A percentile compares a stretch with the other conserved stretches of the same genome.
Conservation (phyloP, 768 basidiomycete species). For the Podaxis sp. region DNA sequence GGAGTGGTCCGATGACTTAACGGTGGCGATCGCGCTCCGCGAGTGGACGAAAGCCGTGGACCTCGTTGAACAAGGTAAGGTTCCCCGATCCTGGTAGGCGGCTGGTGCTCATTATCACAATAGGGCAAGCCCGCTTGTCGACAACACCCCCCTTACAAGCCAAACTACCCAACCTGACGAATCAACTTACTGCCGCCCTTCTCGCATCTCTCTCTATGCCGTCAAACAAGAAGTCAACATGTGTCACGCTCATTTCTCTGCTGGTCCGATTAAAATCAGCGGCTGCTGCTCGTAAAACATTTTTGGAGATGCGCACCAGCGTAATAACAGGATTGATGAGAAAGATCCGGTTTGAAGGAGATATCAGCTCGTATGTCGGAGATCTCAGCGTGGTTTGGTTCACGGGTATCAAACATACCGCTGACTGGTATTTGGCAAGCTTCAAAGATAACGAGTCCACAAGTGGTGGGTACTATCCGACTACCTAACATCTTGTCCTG, state of each 20-base stretch:
- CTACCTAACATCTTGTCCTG: background rate
- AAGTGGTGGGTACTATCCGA: slow-evolving; percentile 59
- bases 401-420: slow-evolving; percentile 94
- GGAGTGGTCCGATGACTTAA: slow-evolving; percentile 89
- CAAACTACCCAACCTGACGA: slow-evolving; percentile 66
- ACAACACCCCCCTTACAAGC: slow-evolving; percentile 49
- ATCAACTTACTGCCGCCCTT: slow-evolving; percentile 66
- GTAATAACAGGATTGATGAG: slow-evolving; percentile 78
- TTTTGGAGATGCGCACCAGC: slow-evolving; percentile 74
- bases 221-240: slow-evolving; percentile 72
- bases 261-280: slow-evolving; percentile 75
- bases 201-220: slow-evolving; percentile 72
- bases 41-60: slow-evolving; percentile 87
- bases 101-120: background rate
- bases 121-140: slow-evolving; percentile 62
- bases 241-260: slow-evolving; percentile 68
- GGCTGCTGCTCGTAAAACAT: slow-evolving; percentile 77
- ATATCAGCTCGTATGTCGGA: slow-evolving; percentile 80
- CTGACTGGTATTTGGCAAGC: slow-evolving; percentile 95
- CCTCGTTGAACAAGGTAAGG: slow-evolving; percentile 77
- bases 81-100: background rate
- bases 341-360: slow-evolving; percentile 87
- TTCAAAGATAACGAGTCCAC: slow-evolving; percentile 96
- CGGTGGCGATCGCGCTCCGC: slow-evolving; percentile 85
- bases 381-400: slow-evolving; percentile 90